Conservation (phyloP, 2,329 filamentous ascomycete species). For the Coleophoma eucalyptorum region DNA sequence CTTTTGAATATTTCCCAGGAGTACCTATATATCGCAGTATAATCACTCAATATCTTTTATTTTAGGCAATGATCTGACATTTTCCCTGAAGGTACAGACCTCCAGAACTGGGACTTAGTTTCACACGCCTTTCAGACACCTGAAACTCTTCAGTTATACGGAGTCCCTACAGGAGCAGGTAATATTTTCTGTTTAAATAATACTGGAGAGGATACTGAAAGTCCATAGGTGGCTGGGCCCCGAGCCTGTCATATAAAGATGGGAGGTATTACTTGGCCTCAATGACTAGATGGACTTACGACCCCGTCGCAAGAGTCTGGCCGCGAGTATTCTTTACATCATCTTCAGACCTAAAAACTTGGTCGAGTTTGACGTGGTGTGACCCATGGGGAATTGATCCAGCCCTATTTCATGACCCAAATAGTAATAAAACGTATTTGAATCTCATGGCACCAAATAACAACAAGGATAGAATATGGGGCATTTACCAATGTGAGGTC, state of each 20-base stretch:
- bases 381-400: slow-evolving; percentile 13
- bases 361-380: slow-evolving; percentile 8
- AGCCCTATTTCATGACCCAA: slow-evolving; percentile 8
- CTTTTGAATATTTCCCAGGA: slow-evolving; percentile 51
- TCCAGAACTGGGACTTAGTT: slow-evolving; percentile 35
- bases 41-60: no score
- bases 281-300: slow-evolving; percentile 12
- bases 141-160: slow-evolving; percentile 8
- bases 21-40: slow-evolving; percentile 49
- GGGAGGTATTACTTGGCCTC: slow-evolving; percentile 7
- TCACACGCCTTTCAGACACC: slow-evolving; percentile 11
- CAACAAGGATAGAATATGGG: slow-evolving; percentile 10
- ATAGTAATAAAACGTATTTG: slow-evolving; percentile 5
- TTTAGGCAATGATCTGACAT: no score
- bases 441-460: slow-evolving; percentile 12
- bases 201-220: slow-evolving; percentile 1
- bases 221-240: slow-evolving; percentile 11
- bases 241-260: slow-evolving; percentile 6
- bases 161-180: slow-evolving; percentile 9
- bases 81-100: slow-evolving; percentile 44
- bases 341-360: slow-evolving; percentile 7
- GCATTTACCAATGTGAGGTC: slow-evolving; percentile 10
- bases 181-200: not conserved
- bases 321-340: slow-evolving; percentile 10
- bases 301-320: slow-evolving; percentile 13